Evolutionary conservation across 2,329 filamentous ascomycete species (phyloP), one percentile per base, ranked within the genome.

Genomic region (Colletotrichum siamense): DNA sequence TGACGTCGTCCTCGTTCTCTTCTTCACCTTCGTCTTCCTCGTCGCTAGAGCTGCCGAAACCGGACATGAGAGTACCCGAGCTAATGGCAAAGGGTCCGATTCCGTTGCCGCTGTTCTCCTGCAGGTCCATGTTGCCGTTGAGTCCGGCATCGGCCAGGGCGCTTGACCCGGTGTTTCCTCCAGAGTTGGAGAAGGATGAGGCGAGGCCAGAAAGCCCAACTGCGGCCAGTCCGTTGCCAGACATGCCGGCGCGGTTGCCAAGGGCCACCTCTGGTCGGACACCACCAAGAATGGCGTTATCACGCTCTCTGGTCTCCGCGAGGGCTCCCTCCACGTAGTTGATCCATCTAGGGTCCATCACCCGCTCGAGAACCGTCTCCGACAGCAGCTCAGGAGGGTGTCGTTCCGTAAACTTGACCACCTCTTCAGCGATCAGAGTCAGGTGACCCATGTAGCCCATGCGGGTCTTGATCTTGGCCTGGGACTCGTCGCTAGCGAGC

Each of bases 391-490:
- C 96, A 1, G 96, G 94, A 5, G 96, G 94, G 84, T 98, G 95
- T 71, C 97, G 93, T 85, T 98, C 97, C 44, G 96, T 98, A 82
- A 99, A 99, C 85, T 99, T 99, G 82, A 99, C 96, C 22, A 99
- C 97, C 85, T 99, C 97, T 85, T 99, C 97, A 34, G 97, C 96
- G 76, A 99, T 98, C 32, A 99, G 91, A 1, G 97, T 99, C 67
- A 99, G 89, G 84, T 99, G 97, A 5, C 97, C 97, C 96, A 99
- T 99, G 86, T 99, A 99, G 55, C 97, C 97, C 84, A 99, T 93
- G 65, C 97, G 94, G 85, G 98, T 98, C 84, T 95, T 96, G 78
- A 92, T 95, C 82, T 94, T 92, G 75, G 91, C 88, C 84, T 99
- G 95, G 1, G 95, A 95, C 83, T 95, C 93, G 81, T 99, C 96